Base-by-base conservation (phyloP, 352 stramenopile species). In the Phytophthora pistaciae region DNA sequence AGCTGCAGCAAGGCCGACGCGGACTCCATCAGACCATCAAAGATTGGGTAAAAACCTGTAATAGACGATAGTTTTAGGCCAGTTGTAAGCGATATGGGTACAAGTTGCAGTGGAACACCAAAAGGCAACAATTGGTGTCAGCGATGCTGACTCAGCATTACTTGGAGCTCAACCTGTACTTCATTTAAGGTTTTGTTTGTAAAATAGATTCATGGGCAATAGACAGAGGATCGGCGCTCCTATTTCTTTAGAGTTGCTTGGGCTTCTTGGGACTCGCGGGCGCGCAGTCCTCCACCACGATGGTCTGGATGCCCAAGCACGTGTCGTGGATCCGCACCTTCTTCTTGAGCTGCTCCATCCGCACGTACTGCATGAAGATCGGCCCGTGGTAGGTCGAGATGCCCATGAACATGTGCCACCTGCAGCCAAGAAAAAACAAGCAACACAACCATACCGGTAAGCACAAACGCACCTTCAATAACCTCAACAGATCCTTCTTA, bases 291-390 rank as follows among this genome's bases (percentile, higher is more conserved):
- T 86, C 79, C 53, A 94, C 75, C 21, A 88, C 68, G 42, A 94
- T 91, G 5, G 85, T 91, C 60, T 92, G 72, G 59, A 94, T 91
- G 20, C 85, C 85, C 31, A 92, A 72, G 46, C 69, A 71, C n/a
- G 75, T 81, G 42, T 83, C 62, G 31, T 76, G 66, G 57, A 94
- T 88, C 48, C 80, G 64, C 16, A 78, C 77, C 56, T 91, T 91
- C 46, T 84, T 79, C 74, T 94, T 62, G 11, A 90, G 82, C 72
- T 94, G 79, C 63, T 93, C 85, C 70, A 90, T 87, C 13, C 88
- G 87, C 57, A 94, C 85, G 77, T 92, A 96, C 67, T 96, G 87
- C 88, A 94, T 94, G 55, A 96, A 96, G 25, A 96, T 82, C 0
- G 87, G 85, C 1, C 88, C 88, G 61, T 93, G 78, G 70, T 96